Conservation (phyloP, 768 basidiomycete genomes). For the Aureoboletus auriporus region DNA sequence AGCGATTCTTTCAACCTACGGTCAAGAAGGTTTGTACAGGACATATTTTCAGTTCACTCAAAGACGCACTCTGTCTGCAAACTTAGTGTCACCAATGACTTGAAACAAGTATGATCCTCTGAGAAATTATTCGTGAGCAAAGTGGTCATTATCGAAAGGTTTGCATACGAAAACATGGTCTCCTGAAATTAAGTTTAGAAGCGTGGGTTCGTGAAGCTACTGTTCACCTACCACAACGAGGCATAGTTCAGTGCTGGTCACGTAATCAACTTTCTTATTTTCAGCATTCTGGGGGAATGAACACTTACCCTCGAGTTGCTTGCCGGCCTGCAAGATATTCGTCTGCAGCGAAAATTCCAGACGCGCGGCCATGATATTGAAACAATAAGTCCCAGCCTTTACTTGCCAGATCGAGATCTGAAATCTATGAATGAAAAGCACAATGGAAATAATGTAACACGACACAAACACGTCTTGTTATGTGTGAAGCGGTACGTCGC, state of each 20-base stretch:
- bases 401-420: constrained; percentile 37
- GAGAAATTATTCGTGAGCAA: neutral
- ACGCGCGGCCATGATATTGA: constrained; percentile 55
- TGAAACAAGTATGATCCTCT: constrained; percentile 51
- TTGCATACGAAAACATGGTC: neutral
- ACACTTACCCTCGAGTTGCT: constrained; percentile 47
- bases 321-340: constrained; percentile 55
- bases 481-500: constrained; percentile 48
- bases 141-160: neutral
- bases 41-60: neutral
- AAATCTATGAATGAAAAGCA: constrained; percentile 16
- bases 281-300: neutral
- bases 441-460: neutral
- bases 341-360: constrained; percentile 53
- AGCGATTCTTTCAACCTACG: constrained; percentile 1
- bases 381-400: constrained; percentile 52
- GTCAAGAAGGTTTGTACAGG: neutral
- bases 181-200: neutral
- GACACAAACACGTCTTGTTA: constrained; percentile 46
- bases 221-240: neutral
- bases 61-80: constrained; percentile 41
- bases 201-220: neutral
- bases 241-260: constrained; percentile 1
- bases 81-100: constrained; percentile 47
- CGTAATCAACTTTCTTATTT: neutral